Evolutionary conservation across 148 eudicot species (phyloP), one percentile per base, ranked within the genome.

Genomic region (Salicornia ramosissima): DNA sequence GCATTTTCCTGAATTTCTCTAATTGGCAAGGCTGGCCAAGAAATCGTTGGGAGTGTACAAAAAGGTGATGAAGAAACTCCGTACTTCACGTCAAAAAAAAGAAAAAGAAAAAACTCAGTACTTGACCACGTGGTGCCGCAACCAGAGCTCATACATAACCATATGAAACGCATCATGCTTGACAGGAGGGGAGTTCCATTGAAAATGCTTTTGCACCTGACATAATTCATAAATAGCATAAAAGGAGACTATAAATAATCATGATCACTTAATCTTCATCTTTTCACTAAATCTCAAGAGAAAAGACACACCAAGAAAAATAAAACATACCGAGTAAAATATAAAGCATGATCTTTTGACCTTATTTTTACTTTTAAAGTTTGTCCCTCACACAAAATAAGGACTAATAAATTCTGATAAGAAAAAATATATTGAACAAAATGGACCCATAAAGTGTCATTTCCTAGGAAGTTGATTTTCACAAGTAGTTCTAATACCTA

Each of bases 101-200:
- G 14, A 70, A 24, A 42, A 24, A 40, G 22, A 40, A 7, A 47
- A 19, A 70, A 30, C 60, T 86, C 78, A 84, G 79, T 88, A 88
- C 81, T 86, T 88, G 80, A 88, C 73, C 30, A 89, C 90, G 65
- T 80, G 90, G 63, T 81, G 95, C 30, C 90, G 84, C 46, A 85
- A 60, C 95, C 95, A 86, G 22, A 89, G 88, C 68, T 89, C 95
- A 40, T 89, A 86, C 90, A 89, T 84, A 30, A 86, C 84, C 90
- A 86, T 86, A 74, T 89, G 90, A 67, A 86, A 89, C 54, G 90
- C 90, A 73, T 89, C 90, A 71, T 84, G 70, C 71, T 76, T 84
- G 65, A 76, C 61, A 39, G 94, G 85, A 59, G 94, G 94, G 16
- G 87, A 68, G 73, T 88, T 88, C 90, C 94, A 86, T 59, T 86